Evolutionary conservation across 129 eudicot species (phyloP), one percentile per base, ranked within the genome.

Genomic region (Tagetes patula): DNA sequence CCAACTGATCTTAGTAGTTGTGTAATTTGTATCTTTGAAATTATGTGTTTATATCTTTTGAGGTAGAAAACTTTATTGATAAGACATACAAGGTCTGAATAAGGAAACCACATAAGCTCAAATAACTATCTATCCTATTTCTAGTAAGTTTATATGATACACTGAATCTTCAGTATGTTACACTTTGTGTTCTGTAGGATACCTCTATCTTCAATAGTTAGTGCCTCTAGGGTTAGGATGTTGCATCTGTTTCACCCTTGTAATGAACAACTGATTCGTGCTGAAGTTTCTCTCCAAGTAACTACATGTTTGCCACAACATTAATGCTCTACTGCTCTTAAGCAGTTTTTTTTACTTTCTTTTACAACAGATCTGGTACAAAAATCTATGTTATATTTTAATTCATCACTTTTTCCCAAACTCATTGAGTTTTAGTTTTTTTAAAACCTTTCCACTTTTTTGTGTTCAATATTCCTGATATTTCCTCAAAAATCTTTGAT

Each of bases 401-500:
- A 40, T 32, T 58, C 64, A 27, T 31, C 40, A 20, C 40, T 8
- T 32, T 37, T 20, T 65, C 20, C 60, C 46, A 46, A 73, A 47
- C 61, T 61, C 62, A 20, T 61, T 34, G 70, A 46, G 37, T 73
- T 56, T 33, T 43, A 61, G n/a, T 60, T 42, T 8, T 60, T 41
- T 47, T 7, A 46, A 43, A 32, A 10, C 46, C 32, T 73, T 73
- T 73, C 9, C 59, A 43, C 77, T 32, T 59, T 56, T 72, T 59
- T 58, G 47, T 32, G 69, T 42, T 10, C 32, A 72, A 72, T 32
- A 62, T 47, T 43, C 65, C 12, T 36, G 46, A 36, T 61, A 34
- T 46, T 61, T 73, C n/a, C 61, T 62, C 71, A 62, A 6, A 8
- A 52, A 39, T 50, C 3, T 65, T 65, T 75, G 48, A 55, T 67